Evolutionary conservation across 805 yeast species (phyloP).

Genomic region (Dipodascopsis tothii): DNA sequence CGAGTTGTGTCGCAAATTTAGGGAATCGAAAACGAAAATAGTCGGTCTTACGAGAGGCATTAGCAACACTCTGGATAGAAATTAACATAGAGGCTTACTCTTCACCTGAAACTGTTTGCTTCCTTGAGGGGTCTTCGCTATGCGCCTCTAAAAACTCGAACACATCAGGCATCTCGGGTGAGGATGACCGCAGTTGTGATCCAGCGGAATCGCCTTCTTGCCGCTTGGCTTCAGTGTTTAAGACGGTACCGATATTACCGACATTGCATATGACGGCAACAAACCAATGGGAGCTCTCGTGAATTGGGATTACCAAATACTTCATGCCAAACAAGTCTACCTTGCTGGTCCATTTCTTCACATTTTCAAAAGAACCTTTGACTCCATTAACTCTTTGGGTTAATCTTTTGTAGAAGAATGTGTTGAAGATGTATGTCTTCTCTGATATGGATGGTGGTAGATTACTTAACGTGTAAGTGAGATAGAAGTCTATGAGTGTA

Average conservation of each 20-base stretch:
- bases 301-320: slow-evolving; percentile 70
- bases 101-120: not conserved
- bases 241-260: slow-evolving; percentile 15
- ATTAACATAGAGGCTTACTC: not conserved
- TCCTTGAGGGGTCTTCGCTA: not conserved
- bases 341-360: slow-evolving; percentile 71
- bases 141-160: not conserved
- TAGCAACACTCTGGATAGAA: not conserved
- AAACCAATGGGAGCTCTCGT: slow-evolving; percentile 79
- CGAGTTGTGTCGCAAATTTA: slow-evolving; percentile 46
- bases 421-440: slow-evolving; percentile 57
- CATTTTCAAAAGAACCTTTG: slow-evolving; percentile 47
- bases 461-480: slow-evolving; percentile 36
- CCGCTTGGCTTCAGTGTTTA: not conserved
- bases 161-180: not conserved
- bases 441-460: slow-evolving; percentile 30
- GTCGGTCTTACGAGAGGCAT: slow-evolving; percentile 25
- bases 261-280: slow-evolving; percentile 62
- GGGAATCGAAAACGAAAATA: slow-evolving; percentile 68
- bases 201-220: no score
- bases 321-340: slow-evolving; percentile 53
- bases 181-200: not conserved
- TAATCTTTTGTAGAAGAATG: slow-evolving; percentile 73
- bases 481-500: slow-evolving; percentile 74
- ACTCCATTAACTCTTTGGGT: slow-evolving; percentile 21